Evolutionary conservation across 2,329 filamentous ascomycete species (phyloP).

Genomic region (Claviceps paspali): DNA sequence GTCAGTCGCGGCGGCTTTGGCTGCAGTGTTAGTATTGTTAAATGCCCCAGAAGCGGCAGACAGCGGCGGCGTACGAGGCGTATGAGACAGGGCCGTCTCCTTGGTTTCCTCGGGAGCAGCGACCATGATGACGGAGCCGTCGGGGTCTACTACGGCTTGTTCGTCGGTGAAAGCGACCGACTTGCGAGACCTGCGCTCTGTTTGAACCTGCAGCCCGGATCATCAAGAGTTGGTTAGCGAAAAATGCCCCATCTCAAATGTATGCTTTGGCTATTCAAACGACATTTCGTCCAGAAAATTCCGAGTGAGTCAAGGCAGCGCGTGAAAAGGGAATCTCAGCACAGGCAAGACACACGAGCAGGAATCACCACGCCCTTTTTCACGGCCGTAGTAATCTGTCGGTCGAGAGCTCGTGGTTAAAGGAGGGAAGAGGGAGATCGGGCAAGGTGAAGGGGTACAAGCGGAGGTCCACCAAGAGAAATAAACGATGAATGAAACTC

Average conservation of each 20-base stretch:
- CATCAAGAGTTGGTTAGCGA: neutral
- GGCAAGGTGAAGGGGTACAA: neutral
- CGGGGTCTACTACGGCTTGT: slow-evolving; percentile 72
- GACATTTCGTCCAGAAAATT: too few species aligned
- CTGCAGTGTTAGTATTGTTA: slow-evolving; percentile 29
- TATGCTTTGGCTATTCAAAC: too few species aligned
- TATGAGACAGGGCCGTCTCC: slow-evolving; percentile 68
- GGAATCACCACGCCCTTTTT: too few species aligned
- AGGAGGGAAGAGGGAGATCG: neutral
- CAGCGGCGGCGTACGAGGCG: slow-evolving; percentile 48
- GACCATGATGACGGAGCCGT: slow-evolving; percentile 70
- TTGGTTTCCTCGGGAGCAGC: slow-evolving; percentile 61
- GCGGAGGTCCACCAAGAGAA: neutral
- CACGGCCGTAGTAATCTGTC: too few species aligned
- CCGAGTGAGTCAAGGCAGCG: too few species aligned
- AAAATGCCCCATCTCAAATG: too few species aligned
- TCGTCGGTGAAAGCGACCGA: slow-evolving; percentile 88
- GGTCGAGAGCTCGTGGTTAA: too few species aligned
- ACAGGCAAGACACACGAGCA: too few species aligned
- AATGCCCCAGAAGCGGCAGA: slow-evolving; percentile 39
- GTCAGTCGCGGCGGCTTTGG: slow-evolving; percentile 29
- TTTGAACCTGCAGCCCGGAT: slow-evolving; percentile 8
- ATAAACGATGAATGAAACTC: slow-evolving; percentile 2
- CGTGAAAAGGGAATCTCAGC: too few species aligned
- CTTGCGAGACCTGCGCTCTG: slow-evolving; percentile 66